Percentiles rank a stretch among this genome's conserved stretches.
Conservation (phyloP, 768 basidiomycete species). For the Boletus tomentosulus region DNA sequence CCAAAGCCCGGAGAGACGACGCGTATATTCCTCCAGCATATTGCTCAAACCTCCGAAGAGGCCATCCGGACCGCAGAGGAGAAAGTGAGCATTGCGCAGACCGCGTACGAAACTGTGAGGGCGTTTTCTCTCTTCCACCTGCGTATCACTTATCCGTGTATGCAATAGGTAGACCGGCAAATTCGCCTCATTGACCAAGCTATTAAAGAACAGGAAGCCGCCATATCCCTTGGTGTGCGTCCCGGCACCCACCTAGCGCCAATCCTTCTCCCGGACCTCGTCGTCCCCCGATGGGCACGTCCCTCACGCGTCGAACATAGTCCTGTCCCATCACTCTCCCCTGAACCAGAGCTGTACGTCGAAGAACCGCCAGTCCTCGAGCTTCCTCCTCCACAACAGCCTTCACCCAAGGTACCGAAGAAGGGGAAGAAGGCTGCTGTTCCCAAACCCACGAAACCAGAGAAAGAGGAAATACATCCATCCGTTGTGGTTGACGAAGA, state of each 20-base stretch:
- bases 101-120: conserved; percentile 66
- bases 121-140: background rate
- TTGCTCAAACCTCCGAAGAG: conserved; percentile 59
- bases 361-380: conserved; percentile 13
- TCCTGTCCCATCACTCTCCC: conserved; percentile 36
- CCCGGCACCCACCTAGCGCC: conserved; percentile 52
- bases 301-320: conserved; percentile 41
- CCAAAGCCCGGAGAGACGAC: conserved; percentile 35
- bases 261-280: conserved; percentile 58
- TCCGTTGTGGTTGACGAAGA: conserved; percentile 11
- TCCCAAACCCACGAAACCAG: conserved; percentile 11
- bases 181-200: conserved; percentile 73
- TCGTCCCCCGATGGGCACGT: conserved; percentile 51
- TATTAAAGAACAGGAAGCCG: conserved; percentile 57
- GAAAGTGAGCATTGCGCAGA: conserved; percentile 70
- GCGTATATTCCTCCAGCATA: conserved; percentile 49
- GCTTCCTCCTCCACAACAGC: conserved; percentile 6
- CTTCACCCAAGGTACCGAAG: conserved; percentile 17
- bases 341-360: conserved; percentile 23
- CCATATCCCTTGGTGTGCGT: conserved; percentile 49
- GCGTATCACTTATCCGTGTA: background rate
- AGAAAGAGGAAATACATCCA: conserved; percentile 15
- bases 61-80: conserved; percentile 64
- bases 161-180: conserved; percentile 68
- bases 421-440: conserved; percentile 22